phyloP scores from a whole-genome alignment of 805 yeast genomes.

The Scheffersomyces ergatensis region DNA sequence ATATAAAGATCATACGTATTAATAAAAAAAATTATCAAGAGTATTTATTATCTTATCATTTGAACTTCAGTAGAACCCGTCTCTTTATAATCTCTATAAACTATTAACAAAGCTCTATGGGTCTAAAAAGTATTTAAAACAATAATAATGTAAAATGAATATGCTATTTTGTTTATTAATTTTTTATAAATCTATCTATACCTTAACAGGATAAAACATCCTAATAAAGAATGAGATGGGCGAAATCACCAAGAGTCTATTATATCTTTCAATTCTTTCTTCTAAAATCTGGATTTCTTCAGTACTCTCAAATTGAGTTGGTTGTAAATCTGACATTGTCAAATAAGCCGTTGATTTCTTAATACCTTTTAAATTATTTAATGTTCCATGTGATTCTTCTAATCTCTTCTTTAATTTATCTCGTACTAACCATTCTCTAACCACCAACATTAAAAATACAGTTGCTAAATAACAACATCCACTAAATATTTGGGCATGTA shows the following conservation, averaged over 20 bases:
- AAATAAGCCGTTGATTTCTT: conserved; percentile 9
- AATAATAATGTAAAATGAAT: too few relatives aligned
- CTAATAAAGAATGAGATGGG: conserved; percentile 11
- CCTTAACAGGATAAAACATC: conserved; percentile 20
- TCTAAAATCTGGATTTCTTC: conserved; percentile 13
- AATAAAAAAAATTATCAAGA: background rate
- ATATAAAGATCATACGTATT: conserved; percentile 2
- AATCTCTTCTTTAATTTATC: conserved; percentile 28
- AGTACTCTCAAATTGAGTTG: conserved; percentile 1
- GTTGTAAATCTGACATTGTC: conserved; percentile 3
- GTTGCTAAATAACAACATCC: conserved; percentile 49
- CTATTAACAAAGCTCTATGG: too few relatives aligned
- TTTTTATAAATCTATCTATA: too few relatives aligned
- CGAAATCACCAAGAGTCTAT: conserved; percentile 9
- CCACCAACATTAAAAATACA: conserved; percentile 38
- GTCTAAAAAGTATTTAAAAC: too few relatives aligned
- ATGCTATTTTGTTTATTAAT: too few relatives aligned
- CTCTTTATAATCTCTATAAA: background rate
- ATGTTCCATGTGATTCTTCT: conserved; percentile 1
- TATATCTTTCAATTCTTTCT: conserved; percentile 17
- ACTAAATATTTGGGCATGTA: conserved; percentile 59
- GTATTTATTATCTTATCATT: background rate
- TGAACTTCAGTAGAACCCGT: background rate
- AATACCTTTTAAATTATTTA: conserved; percentile 1
- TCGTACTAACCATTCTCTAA: conserved; percentile 53